These are phyloP conservation scores for Prunus salicina DNA, from an alignment of 306 rosid genomes.

Conservation along the genomic window DNA sequence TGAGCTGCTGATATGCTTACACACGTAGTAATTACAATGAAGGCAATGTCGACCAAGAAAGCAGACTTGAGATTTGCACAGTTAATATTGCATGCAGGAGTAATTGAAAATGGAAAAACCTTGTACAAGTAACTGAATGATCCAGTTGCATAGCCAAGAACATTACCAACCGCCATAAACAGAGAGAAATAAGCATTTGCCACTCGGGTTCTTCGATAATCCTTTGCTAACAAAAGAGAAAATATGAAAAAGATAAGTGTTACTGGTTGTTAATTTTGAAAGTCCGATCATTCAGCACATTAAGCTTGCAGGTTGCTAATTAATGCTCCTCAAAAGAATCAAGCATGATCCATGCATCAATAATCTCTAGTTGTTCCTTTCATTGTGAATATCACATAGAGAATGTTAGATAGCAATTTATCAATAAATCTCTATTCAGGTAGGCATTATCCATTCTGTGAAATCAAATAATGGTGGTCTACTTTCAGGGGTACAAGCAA, in stretches of 20 bases:
- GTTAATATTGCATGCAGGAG: constrained; percentile 63
- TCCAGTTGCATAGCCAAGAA: constrained; percentile 91
- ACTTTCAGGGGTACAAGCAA: background rate
- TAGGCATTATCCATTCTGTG: background rate
- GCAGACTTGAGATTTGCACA: constrained; percentile 99
- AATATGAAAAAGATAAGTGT: constrained; percentile 8
- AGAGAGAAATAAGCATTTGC: constrained; percentile 95
- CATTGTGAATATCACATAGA: background rate
- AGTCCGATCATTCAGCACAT: background rate
- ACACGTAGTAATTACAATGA: constrained; percentile 63
- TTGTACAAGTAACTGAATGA: constrained; percentile 81
- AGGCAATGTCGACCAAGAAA: constrained; percentile 58
- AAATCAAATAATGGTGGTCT: background rate
- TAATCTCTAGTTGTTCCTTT: background rate
- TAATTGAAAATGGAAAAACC: constrained; percentile 65
- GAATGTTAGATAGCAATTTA: background rate
- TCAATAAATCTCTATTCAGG: background rate
- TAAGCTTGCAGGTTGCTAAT: background rate
- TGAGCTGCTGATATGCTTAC: constrained; percentile 65
- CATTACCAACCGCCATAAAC: constrained; percentile 91
- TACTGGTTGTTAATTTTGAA: constrained; percentile 3
- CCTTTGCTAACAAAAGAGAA: constrained; percentile 64
- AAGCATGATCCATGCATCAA: background rate
- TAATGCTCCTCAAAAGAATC: background rate
- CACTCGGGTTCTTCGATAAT: constrained; percentile 82